A percentile compares a stretch with the other conserved stretches of the same genome.
Evolutionary conservation across 257 asterid species (phyloP).

Genomic region (Orobanche coerulescens): DNA sequence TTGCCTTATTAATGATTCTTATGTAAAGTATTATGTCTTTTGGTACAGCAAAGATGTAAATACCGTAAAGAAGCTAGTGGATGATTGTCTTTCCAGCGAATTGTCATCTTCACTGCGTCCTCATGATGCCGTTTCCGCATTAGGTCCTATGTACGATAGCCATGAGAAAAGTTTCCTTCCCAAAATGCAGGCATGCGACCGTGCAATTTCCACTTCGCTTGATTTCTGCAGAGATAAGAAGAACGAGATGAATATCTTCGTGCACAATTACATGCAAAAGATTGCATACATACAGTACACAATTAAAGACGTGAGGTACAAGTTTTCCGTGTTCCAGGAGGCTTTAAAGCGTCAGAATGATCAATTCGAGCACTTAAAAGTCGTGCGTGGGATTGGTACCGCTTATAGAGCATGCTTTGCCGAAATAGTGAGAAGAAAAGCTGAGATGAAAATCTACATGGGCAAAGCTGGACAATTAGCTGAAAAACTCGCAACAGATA

Average conservation of each 20-base stretch:
- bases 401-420: conserved; percentile 96
- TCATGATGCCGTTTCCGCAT: conserved; percentile 95
- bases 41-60: conserved; percentile 84
- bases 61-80: conserved; percentile 92
- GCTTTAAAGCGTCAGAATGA: conserved; percentile 83
- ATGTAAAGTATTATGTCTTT: conserved; percentile 13
- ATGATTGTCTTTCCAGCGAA: conserved; percentile 68
- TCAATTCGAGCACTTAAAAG: conserved; percentile 82
- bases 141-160: conserved; percentile 94
- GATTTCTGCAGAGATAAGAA: conserved; percentile 71
- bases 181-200: conserved; percentile 72
- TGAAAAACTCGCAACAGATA: conserved; percentile 83
- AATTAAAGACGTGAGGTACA: conserved; percentile 72
- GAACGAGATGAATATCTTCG: conserved; percentile 77
- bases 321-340: conserved; percentile 90
- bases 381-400: conserved; percentile 83
- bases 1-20: conserved; percentile 9
- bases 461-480: conserved; percentile 98
- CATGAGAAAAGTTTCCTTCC: conserved; percentile 77
- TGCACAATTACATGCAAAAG: conserved; percentile 86
- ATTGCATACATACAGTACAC: conserved; percentile 78
- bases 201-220: conserved; percentile 54
- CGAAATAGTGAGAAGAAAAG: conserved; percentile 88
- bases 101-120: conserved; percentile 87
- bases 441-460: conserved; percentile 86